phyloP scores from a whole-genome alignment of 306 rosid species.

The Sophora flavescens region DNA sequence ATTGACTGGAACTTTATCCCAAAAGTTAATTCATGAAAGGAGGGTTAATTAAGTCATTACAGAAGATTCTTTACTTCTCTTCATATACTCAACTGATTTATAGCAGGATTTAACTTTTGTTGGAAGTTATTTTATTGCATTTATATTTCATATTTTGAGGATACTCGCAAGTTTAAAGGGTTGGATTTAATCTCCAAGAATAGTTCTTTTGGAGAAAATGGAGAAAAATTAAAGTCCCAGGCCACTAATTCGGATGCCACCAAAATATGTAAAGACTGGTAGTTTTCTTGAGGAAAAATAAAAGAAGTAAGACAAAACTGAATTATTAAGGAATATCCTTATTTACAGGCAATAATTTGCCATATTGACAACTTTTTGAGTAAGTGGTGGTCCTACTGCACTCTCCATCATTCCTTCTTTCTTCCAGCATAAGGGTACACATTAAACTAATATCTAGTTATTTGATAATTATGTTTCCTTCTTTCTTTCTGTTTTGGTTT shows the following conservation, averaged over 20 bases:
- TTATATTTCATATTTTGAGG: too few relatives aligned
- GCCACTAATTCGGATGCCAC: not conserved
- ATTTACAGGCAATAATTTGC: not conserved
- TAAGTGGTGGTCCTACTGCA: constrained; percentile 19
- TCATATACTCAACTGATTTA: too few relatives aligned
- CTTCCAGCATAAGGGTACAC: not conserved
- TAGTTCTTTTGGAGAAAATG: not conserved
- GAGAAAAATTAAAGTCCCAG: not conserved
- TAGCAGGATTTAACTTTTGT: too few relatives aligned
- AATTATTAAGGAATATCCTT: constrained; percentile 26
- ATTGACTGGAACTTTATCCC: too few relatives aligned
- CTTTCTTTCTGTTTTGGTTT: too few relatives aligned
- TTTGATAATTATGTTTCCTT: too few relatives aligned
- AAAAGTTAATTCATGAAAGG: too few relatives aligned
- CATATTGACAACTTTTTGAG: constrained; percentile 14
- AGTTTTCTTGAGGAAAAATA: not conserved
- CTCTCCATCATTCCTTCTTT: not conserved
- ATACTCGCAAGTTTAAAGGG: not conserved
- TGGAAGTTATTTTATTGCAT: too few relatives aligned
- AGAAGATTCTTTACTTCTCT: too few relatives aligned
- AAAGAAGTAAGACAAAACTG: not conserved
- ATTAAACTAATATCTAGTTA: not conserved
- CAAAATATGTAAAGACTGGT: not conserved
- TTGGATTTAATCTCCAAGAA: not conserved
- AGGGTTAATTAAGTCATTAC: too few relatives aligned